Base-by-base conservation (phyloP, 345 rosid genomes). In the Eucalyptus urophylla region DNA sequence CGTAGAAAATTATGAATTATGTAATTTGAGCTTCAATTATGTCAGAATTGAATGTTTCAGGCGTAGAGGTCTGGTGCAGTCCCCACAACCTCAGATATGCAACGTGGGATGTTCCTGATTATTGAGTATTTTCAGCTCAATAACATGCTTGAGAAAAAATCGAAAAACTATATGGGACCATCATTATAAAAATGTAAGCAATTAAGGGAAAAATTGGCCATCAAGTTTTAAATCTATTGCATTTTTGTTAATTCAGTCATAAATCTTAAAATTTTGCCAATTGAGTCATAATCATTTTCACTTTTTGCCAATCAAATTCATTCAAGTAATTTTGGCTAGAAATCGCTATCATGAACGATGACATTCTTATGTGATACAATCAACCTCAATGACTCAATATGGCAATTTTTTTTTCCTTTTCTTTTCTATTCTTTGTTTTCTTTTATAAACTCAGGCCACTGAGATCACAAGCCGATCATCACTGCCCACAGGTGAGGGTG, bases 191-290 rank as follows among this genome's bases (percentile, higher is more conserved):
- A 67, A 33, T 14, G 5, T 67, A 67, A 4, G 40, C 22, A 15
- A 15, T 67, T 67, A 31, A n/a, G 2, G 58, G 58, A 8, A 53
- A 51, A 19, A 14, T 29, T 65, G 14, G 3, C 37, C 17, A 29
- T 29, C 0, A 7, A 65, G 1, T 65, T 15, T 29, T 65, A 65
- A 29, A 65, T 65, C 3, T 56, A 56, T 8, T 24, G 1, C 0
- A 56, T 22, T 22, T 24, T 56, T 24, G 1, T 56, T 1, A 65
- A 65, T 65, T 65, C 1, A 7, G 2, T 14, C 0, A 7, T 29
- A 65, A 65, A 4, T 8, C 4, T 14, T 65, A 29, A 6, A 65
- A 29, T 65, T 29, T 27, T 62, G 3, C 5, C 17, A 11, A 62
- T 62, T 62, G 2, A n/a, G 19, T 65, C 6, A 4, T 65, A 65